phyloP scores from a whole-genome alignment of 768 basidiomycete species.

The Rubroboletus pulcherrimus region DNA sequence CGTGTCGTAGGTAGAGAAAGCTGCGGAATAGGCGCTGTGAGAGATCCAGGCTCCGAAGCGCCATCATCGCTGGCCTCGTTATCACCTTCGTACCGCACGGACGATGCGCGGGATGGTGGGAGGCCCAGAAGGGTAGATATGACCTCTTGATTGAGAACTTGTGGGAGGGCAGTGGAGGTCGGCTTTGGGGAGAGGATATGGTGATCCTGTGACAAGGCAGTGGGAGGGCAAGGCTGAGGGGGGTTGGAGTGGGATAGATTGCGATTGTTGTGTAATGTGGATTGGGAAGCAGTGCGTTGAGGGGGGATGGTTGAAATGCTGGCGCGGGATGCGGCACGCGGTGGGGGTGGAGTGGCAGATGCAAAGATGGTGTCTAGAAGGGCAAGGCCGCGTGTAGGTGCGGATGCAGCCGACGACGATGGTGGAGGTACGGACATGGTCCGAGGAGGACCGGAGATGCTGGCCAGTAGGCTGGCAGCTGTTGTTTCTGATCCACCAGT shows the following conservation, averaged over 20 bases:
- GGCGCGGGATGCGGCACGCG: conserved; percentile 16
- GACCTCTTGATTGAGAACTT: conserved; percentile 69
- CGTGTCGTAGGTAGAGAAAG: conserved; percentile 23
- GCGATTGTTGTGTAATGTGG: conserved; percentile 4
- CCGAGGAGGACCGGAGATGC: conserved; percentile 43
- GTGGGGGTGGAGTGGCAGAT: conserved; percentile 45
- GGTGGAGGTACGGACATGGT: conserved; percentile 27
- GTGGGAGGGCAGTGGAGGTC: conserved; percentile 49
- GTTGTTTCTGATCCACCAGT: conserved; percentile 29
- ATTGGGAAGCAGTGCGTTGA: conserved; percentile 14
- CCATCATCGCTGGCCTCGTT: conserved; percentile 42
- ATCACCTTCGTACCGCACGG: conserved; percentile 53
- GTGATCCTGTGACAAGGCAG: conserved; percentile 26
- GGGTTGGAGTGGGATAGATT: conserved; percentile 3
- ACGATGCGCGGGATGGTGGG: conserved; percentile 35
- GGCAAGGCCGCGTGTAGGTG: conserved; percentile 47
- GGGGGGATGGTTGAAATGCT: conserved; percentile 14
- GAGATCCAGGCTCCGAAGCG: conserved; percentile 37
- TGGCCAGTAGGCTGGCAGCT: conserved; percentile 44
- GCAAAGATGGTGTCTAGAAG: conserved; percentile 73
- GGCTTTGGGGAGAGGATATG: conserved; percentile 57
- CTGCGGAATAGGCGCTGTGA: conserved; percentile 39
- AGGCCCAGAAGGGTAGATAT: conserved; percentile 62
- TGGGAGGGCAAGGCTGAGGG: conserved; percentile 13
- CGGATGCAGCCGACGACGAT: conserved; percentile 25